phyloP scores from a whole-genome alignment of 768 basidiomycete species.

The Lactarius deliciosus region DNA sequence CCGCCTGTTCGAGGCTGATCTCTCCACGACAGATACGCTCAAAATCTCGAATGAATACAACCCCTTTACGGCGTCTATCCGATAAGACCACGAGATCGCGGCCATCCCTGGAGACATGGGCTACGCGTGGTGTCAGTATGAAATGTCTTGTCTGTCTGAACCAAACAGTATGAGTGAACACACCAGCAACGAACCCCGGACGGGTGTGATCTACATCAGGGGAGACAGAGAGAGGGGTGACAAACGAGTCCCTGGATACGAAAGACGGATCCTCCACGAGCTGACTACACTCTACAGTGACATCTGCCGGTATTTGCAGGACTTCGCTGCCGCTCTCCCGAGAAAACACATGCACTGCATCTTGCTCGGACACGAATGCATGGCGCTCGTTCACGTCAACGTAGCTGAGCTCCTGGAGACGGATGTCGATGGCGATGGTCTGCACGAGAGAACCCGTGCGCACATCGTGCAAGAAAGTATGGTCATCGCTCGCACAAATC shows the following conservation, averaged over 20 bases:
- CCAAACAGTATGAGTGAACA: neutral
- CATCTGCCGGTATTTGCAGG: constrained; percentile 56
- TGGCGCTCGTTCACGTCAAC: constrained; percentile 61
- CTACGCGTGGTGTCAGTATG: constrained; percentile 26
- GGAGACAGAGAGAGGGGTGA: too few relatives aligned
- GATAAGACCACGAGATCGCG: constrained; percentile 36
- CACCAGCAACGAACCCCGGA: constrained; percentile 12
- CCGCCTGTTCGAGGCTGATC: neutral
- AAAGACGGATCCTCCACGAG: constrained; percentile 2
- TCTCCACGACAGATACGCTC: constrained; percentile 29
- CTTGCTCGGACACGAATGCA: constrained; percentile 54
- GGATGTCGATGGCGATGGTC: constrained; percentile 45
- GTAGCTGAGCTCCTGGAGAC: constrained; percentile 45
- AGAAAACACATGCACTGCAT: neutral
- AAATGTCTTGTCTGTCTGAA: neutral
- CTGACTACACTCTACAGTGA: neutral
- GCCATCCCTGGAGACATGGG: constrained; percentile 40
- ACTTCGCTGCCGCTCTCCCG: constrained; percentile 36
- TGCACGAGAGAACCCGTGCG: constrained; percentile 48
- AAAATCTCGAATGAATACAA: constrained; percentile 39
- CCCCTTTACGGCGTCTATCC: constrained; percentile 25
- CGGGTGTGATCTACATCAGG: too few relatives aligned
- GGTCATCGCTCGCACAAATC: constrained; percentile 45
- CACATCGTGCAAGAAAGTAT: constrained; percentile 64
- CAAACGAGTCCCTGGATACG: neutral